phyloP scores from a whole-genome alignment of 2,329 filamentous ascomycete species.

The Penicillium thymicola region DNA sequence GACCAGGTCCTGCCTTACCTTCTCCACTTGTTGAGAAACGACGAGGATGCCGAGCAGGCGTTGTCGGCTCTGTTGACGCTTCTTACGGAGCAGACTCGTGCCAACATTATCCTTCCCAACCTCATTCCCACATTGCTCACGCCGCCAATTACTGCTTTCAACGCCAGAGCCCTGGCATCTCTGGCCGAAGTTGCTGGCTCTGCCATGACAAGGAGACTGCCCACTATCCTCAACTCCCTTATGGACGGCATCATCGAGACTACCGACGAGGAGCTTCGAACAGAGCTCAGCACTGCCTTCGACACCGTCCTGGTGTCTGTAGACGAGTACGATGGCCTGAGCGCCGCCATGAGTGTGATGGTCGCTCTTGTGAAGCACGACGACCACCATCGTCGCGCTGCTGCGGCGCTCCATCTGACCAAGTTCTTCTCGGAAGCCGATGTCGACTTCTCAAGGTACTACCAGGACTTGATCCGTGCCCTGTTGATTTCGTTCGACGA shows the following conservation, averaged over 20 bases:
- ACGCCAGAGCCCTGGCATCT: slow-evolving; percentile 89
- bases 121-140: slow-evolving; percentile 90
- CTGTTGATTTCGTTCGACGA: slow-evolving; percentile 92
- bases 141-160: slow-evolving; percentile 88
- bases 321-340: slow-evolving; percentile 93
- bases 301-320: slow-evolving; percentile 88
- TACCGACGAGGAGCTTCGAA: slow-evolving; percentile 68
- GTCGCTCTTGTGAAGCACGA: slow-evolving; percentile 85
- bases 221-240: slow-evolving; percentile 85
- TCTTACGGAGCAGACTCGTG: slow-evolving; percentile 86
- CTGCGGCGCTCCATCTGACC: slow-evolving; percentile 73
- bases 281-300: slow-evolving; percentile 75
- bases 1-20: slow-evolving; percentile 94
- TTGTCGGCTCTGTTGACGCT: slow-evolving; percentile 88
- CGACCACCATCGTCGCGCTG: slow-evolving; percentile 78
- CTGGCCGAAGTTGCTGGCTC: slow-evolving; percentile 85
- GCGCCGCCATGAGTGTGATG: slow-evolving; percentile 92
- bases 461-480: slow-evolving; percentile 89
- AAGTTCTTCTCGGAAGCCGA: slow-evolving; percentile 79
- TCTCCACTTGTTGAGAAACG: slow-evolving; percentile 80
- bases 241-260: slow-evolving; percentile 82
- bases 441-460: slow-evolving; percentile 91
- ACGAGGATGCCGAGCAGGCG: slow-evolving; percentile 86
- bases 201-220: slow-evolving; percentile 85
- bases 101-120: slow-evolving; percentile 94